Percentiles rank a stretch among this genome's conserved stretches.
Evolutionary conservation across 2,329 filamentous ascomycete genomes (phyloP).

Genomic region (Cladosporium sp.): DNA sequence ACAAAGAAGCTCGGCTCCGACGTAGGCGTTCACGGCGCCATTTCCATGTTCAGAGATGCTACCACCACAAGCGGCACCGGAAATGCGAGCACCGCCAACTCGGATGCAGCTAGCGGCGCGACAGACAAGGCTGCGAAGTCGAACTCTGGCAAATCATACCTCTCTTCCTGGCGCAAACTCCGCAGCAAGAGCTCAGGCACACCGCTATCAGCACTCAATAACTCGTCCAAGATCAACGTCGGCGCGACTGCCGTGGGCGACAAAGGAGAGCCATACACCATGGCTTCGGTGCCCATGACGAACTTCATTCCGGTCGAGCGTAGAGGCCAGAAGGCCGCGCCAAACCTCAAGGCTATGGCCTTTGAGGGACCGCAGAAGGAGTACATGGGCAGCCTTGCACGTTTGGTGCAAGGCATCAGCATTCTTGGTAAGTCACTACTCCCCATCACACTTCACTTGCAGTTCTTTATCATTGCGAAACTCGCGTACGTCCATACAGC

Average conservation of each 20-base stretch:
- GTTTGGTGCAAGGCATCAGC: constrained; percentile 90
- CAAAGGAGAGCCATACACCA: constrained; percentile 60
- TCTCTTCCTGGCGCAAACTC: constrained; percentile 87
- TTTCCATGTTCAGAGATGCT: constrained; percentile 74
- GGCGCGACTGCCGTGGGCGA: constrained; percentile 19
- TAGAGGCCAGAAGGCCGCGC: constrained; percentile 33
- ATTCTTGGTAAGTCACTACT: constrained; percentile 70
- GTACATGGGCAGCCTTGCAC: constrained; percentile 89
- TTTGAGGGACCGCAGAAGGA: constrained; percentile 83
- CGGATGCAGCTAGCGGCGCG: constrained; percentile 37
- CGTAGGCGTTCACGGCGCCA: constrained; percentile 77
- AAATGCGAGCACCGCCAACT: constrained; percentile 38
- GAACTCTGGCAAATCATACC: constrained; percentile 73
- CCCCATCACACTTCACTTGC: constrained; percentile 5
- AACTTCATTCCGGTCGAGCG: constrained; percentile 68
- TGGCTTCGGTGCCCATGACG: constrained; percentile 60
- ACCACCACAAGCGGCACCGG: constrained; percentile 27
- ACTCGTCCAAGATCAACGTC: constrained; percentile 1
- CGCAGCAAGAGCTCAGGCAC: constrained; percentile 80
- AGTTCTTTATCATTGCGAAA: neutral
- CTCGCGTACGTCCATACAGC: constrained; percentile 2
- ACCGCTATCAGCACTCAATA: constrained; percentile 36
- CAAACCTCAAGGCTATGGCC: constrained; percentile 65
- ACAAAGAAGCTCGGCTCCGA: constrained; percentile 88
- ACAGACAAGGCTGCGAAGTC: constrained; percentile 45